Percentiles rank a stretch among this genome's conserved stretches.
Conservation (phyloP, 2,329 filamentous ascomycete genomes). For the Domatiomyces catenatus region DNA sequence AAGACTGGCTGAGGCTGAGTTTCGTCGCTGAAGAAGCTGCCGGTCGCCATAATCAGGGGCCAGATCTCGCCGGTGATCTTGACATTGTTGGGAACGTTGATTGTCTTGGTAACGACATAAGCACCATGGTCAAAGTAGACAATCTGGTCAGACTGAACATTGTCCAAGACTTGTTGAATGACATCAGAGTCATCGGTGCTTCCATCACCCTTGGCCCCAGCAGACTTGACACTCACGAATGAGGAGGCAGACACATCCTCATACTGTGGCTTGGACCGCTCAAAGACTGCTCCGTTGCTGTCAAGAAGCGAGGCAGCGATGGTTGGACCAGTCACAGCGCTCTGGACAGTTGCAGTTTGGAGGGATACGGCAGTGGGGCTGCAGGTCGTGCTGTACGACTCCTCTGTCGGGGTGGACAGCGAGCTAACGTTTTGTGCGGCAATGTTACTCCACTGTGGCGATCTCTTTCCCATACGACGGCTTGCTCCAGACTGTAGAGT, state of each 20-base stretch:
- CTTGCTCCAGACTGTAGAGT: constrained; percentile 13
- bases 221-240: constrained; percentile 70
- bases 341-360: constrained; percentile 8
- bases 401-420: not conserved
- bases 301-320: constrained; percentile 40
- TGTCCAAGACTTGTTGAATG: constrained; percentile 64
- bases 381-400: constrained; percentile 2
- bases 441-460: constrained; percentile 5
- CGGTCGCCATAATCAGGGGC: constrained; percentile 75
- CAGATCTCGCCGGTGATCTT: constrained; percentile 85
- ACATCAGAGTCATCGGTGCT: constrained; percentile 70
- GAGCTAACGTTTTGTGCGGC: not conserved
- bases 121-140: constrained; percentile 51
- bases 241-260: constrained; percentile 47
- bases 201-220: constrained; percentile 78
- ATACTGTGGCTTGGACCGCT: constrained; percentile 82
- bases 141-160: constrained; percentile 42
- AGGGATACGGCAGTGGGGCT: constrained; percentile 6
- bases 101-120: constrained; percentile 45
- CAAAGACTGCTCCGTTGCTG: constrained; percentile 53
- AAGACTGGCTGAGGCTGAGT: constrained; percentile 68
- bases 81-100: constrained; percentile 54
- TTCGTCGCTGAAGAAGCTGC: constrained; percentile 56
- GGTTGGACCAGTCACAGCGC: constrained; percentile 5
- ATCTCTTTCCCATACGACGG: constrained; percentile 3